These are phyloP conservation scores for Suillus brevipes DNA, from an alignment of 768 basidiomycete genomes.

Conservation along the genomic window DNA sequence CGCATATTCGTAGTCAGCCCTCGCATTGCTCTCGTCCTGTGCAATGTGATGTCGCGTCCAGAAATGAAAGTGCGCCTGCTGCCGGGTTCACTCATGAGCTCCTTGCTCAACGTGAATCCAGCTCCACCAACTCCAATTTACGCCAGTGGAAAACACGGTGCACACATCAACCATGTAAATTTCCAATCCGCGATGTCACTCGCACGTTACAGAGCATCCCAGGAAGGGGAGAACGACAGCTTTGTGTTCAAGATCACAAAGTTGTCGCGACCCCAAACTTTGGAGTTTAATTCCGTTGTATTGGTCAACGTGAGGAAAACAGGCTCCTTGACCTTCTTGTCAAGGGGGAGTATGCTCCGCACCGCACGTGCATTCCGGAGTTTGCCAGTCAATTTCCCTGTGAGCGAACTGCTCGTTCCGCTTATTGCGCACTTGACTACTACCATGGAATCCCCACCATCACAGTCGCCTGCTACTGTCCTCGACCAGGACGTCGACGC, in stretches of 20 bases:
- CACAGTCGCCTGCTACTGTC: neutral
- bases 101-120: constrained; percentile 7
- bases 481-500: neutral
- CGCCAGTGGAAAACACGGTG: neutral
- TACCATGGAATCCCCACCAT: neutral
- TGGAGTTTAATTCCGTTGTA: constrained; percentile 8
- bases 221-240: constrained; percentile 23
- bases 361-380: constrained; percentile 6
- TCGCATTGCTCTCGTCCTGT: constrained; percentile 33
- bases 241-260: constrained; percentile 34
- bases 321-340: constrained; percentile 12
- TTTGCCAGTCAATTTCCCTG: neutral
- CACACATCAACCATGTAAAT: no score
- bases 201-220: constrained; percentile 5
- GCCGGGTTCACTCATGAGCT: neutral
- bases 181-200: neutral
- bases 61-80: neutral
- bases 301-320: constrained; percentile 5
- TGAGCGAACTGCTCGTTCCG: neutral
- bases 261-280: constrained; percentile 17
- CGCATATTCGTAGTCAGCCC: constrained; percentile 38
- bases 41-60: constrained; percentile 19
- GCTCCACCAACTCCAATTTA: constrained; percentile 8
- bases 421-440: neutral
- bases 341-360: constrained; percentile 11